These are phyloP conservation scores for Sodiomyces alkalinus DNA, from an alignment of 2,329 filamentous ascomycete genomes.

Conservation along the genomic window DNA sequence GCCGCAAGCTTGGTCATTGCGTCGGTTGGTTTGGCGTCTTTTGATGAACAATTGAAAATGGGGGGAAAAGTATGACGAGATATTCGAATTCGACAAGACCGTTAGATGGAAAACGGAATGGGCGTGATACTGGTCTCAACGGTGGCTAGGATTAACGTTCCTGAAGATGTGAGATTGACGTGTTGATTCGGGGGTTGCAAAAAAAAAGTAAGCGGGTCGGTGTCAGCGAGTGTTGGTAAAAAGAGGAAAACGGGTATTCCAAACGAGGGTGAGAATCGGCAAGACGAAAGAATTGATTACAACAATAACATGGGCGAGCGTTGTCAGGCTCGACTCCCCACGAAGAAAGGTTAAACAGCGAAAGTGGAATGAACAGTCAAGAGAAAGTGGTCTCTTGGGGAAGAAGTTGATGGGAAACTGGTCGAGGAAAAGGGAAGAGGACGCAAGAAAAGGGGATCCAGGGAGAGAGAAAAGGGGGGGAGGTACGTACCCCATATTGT, in stretches of 20 bases:
- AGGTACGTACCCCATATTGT: too few relatives aligned
- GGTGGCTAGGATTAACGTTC: too few relatives aligned
- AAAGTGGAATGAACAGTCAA: too few relatives aligned
- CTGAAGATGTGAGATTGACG: too few relatives aligned
- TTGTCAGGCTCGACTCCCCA: constrained; percentile 1
- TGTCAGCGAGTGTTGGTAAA: neutral
- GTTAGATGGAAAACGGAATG: too few relatives aligned
- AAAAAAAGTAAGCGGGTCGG: too few relatives aligned
- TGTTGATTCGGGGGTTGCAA: too few relatives aligned
- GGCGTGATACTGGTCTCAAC: too few relatives aligned
- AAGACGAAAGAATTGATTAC: constrained; percentile 7
- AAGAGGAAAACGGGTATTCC: constrained; percentile 3
- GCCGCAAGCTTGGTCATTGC: constrained; percentile 7
- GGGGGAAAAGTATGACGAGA: too few relatives aligned
- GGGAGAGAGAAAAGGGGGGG: neutral
- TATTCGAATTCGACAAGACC: too few relatives aligned
- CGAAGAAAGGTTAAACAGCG: neutral
- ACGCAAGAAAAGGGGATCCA: constrained; percentile 1
- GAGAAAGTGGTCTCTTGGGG: neutral
- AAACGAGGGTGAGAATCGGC: constrained; percentile 8
- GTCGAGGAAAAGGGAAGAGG: neutral
- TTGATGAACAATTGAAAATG: too few relatives aligned
- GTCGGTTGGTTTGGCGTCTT: constrained; percentile 1
- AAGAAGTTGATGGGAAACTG: too few relatives aligned
- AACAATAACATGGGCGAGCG: constrained; percentile 3